Evolutionary conservation across 2,329 filamentous ascomycete genomes (phyloP).

Genomic region (Aspergillus ruber): DNA sequence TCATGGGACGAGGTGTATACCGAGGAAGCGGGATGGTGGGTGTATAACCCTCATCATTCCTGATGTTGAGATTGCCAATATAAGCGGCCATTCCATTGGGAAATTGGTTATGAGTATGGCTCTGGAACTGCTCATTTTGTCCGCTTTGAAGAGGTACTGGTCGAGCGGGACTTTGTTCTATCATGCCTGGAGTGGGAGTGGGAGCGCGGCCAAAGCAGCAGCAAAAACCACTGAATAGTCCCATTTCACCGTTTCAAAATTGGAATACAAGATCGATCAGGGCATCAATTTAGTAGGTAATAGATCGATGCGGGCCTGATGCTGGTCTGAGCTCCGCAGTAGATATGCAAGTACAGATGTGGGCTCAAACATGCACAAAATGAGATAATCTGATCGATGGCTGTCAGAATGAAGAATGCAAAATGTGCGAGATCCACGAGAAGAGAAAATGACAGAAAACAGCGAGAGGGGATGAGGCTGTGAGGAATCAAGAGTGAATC

Average conservation of each 20-base stretch:
- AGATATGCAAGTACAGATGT: neutral
- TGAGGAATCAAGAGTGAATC: neutral
- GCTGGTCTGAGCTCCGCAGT: neutral
- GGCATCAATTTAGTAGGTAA: neutral
- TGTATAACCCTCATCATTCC: slow-evolving; percentile 23
- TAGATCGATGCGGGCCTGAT: neutral
- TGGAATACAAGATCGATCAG: neutral
- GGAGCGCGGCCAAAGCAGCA: neutral
- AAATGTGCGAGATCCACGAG: neutral
- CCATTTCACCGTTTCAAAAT: neutral
- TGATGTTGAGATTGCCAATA: neutral
- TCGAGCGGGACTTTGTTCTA: neutral
- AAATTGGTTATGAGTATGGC: neutral
- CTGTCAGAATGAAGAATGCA: neutral
- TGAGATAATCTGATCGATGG: too few relatives aligned
- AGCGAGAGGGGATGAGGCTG: slow-evolving; percentile 5
- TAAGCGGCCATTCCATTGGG: neutral
- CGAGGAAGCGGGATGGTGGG: slow-evolving; percentile 31
- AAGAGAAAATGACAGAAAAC: slow-evolving; percentile 6
- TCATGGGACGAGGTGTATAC: slow-evolving; percentile 35
- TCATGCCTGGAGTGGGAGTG: neutral
- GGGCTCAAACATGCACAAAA: neutral
- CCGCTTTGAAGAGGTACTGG: neutral
- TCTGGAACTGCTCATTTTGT: neutral
- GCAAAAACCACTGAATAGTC: slow-evolving; percentile 1